phyloP scores from a whole-genome alignment of 768 basidiomycete species.

The Amanita exitialis region DNA sequence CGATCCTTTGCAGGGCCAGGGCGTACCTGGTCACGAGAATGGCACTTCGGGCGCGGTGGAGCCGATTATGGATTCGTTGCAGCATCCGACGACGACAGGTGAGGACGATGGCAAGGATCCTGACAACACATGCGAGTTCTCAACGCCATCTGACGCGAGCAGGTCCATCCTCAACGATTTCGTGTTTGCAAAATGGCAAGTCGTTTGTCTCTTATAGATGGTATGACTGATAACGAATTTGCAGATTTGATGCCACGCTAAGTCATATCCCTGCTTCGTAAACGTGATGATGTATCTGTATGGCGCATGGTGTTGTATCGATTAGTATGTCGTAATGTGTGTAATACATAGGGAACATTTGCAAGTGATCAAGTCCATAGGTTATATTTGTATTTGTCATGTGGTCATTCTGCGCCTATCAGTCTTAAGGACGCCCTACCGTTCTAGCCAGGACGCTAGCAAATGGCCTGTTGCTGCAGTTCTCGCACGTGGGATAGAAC shows the following conservation, averaged over 20 bases:
- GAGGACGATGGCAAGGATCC: neutral
- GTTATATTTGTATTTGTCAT: too few relatives aligned
- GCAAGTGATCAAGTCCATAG: too few relatives aligned
- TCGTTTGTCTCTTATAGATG: neutral
- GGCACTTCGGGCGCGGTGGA: neutral
- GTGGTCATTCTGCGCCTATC: too few relatives aligned
- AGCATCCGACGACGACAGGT: constrained; percentile 1
- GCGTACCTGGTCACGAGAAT: neutral
- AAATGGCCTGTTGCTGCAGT: too few relatives aligned
- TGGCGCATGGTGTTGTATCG: too few relatives aligned
- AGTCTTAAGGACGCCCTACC: too few relatives aligned
- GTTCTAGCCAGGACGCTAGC: too few relatives aligned
- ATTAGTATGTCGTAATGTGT: too few relatives aligned
- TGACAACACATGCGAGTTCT: neutral
- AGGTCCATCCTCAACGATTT: neutral
- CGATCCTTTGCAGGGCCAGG: constrained; percentile 1
- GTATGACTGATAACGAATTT: neutral
- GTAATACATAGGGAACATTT: too few relatives aligned
- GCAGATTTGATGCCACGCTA: neutral
- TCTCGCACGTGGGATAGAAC: too few relatives aligned
- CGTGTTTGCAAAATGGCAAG: neutral
- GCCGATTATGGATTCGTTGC: constrained; percentile 5
- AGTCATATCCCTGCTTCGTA: neutral
- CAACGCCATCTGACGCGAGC: neutral
- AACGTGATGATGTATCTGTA: neutral